Base-by-base conservation (phyloP, 208 protist genomes). In the Leishmania tropica region DNA sequence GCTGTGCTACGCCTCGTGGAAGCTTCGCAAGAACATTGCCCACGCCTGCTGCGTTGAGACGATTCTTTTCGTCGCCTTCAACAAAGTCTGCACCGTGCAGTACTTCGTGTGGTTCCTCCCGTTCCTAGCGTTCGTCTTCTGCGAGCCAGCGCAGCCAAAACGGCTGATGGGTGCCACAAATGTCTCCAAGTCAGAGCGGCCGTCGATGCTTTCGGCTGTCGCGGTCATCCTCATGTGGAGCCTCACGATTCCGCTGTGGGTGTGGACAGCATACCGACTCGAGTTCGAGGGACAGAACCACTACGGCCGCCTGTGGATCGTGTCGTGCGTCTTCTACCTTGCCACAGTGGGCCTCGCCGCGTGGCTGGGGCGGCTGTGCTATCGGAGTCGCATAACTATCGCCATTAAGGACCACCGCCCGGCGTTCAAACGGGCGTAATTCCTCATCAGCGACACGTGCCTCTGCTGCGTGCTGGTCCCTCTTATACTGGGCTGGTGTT, bases 81-180 rank as follows among this genome's bases (percentile, higher is more conserved):
- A 99, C 84, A 98, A 98, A 83, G 97, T 99, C 13, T 97, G 90
- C 80, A 99, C 97, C 15, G 96, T 98, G 75, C 97, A 99, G 87
- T 99, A 99, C 84, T 99, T 99, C 91, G 94, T 97, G 71, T 99
- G 97, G 96, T 99, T 97, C 75, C 75, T 99, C 21, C 88, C 91
- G 13, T 92, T 98, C 79, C 83, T 98, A 24, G 72, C 85, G 28
- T 95, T 98, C 87, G 87, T 96, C 24, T 92, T 96, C 53, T 92
- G 84, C 84, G 83, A 93, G 7, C 89, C 91, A 2, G 51, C 73
- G 58, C 74, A 74, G 78, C 37, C 76, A 15, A 76, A 70, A 70
- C 31, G 70, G 71, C 76, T 78, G 47, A 48, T 58, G 24, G 35
- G 51, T 51, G 77, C 67, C 67, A 72, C 72, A 28, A 24, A 40